Evolutionary conservation across 345 rosid species (phyloP).

Genomic region (Brassica rapa): DNA sequence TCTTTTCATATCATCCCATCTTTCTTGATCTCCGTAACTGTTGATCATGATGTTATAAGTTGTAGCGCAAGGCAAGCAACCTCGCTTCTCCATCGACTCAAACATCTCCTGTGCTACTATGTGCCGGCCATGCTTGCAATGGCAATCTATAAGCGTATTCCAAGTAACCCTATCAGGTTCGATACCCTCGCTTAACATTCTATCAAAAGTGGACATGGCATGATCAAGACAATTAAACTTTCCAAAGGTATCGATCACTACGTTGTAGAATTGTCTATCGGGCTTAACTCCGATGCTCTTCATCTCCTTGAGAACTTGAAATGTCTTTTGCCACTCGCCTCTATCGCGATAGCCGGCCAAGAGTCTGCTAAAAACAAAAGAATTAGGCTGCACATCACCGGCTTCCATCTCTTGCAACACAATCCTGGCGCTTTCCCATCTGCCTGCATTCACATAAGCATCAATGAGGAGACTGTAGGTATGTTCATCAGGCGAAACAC

Average conservation of each 20-base stretch:
- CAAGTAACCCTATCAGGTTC: constrained; percentile 85
- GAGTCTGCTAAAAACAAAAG: constrained; percentile 79
- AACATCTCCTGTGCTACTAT: constrained; percentile 80
- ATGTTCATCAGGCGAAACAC: constrained; percentile 81
- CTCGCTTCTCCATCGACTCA: constrained; percentile 71
- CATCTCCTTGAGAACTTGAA: constrained; percentile 94
- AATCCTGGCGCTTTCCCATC: constrained; percentile 95
- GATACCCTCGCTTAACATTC: constrained; percentile 77
- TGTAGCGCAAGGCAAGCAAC: constrained; percentile 72
- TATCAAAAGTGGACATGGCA: constrained; percentile 79
- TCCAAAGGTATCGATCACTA: constrained; percentile 93
- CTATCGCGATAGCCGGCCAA: constrained; percentile 77
- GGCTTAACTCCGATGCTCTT: constrained; percentile 76
- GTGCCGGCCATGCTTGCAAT: constrained; percentile 73
- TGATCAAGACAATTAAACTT: constrained; percentile 89
- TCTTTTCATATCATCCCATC: constrained; percentile 77
- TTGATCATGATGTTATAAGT: constrained; percentile 91
- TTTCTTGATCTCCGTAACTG: constrained; percentile 76
- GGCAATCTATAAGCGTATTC: constrained; percentile 94
- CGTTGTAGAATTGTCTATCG: constrained; percentile 85
- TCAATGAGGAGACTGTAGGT: constrained; percentile 83
- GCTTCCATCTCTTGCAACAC: constrained; percentile 96
- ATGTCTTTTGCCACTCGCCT: constrained; percentile 95
- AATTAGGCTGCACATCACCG: constrained; percentile 63
- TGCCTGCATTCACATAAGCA: constrained; percentile 84